Base-by-base conservation (phyloP, 2,329 filamentous ascomycete species). In the Esteya vermicola region DNA sequence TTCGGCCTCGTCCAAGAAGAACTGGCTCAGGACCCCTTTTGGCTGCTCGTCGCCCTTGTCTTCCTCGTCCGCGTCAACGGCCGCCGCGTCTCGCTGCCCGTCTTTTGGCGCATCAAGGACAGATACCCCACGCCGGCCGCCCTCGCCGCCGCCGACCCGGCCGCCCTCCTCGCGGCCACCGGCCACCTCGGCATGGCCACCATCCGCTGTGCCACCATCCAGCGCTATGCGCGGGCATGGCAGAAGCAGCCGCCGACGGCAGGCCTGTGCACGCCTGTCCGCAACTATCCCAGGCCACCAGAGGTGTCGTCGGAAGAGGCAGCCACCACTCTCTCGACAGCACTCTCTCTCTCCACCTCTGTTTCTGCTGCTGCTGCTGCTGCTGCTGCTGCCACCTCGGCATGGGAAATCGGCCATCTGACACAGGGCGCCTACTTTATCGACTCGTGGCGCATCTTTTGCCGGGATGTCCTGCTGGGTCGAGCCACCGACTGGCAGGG, bases 391-490 rank as follows among this genome's bases (percentile, higher is more conserved):
- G n/a, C 3, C 9, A 31, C 55, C 18, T 63, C 67, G 10, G 70
- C 72, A 0, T 93, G 85, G 78, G 88, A 95, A 52, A 81, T 94
- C 44, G 85, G 81, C 0, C 84, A 93, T 56, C 63, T 95, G 42
- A 86, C 85, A 0, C 78, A 84, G 40, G 84, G 86, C 14, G 68
- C 75, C 2, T 95, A 95, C 56, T 82, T 85, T 0, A 65, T 89
- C 36, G 88, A 95, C 57, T 88, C 81, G 52, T 95, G 85, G 83
- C 75, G 88, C 4, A 94, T 95, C 47, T 95, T 95, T 57, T 94
- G 85, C 55, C 75, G 88, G 2, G 88, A 95, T 54, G 65, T 70
- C 25, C 57, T 93, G 20, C 70, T 86, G 8, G 79, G 76, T 0
- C 57, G 77, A 16, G 75, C 79, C 2, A 55, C 60, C 9, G 73